phyloP scores from a whole-genome alignment of 2,329 filamentous ascomycete genomes.

The Alternaria arbusti region DNA sequence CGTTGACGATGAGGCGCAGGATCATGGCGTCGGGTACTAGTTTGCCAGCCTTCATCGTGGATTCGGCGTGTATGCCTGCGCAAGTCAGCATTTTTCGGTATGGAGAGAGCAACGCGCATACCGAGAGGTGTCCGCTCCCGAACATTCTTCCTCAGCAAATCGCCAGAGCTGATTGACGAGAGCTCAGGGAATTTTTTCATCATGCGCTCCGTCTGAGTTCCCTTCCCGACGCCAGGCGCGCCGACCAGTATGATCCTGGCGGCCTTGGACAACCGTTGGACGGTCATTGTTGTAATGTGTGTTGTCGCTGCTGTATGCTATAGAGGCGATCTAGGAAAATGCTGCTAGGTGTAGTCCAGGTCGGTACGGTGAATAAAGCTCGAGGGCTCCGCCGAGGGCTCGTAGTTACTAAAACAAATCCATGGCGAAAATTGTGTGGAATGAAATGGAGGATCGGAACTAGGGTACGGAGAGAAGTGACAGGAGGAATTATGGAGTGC shows the following conservation, averaged over 20 bases:
- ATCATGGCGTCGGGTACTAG: conserved; percentile 94
- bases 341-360: conserved; percentile 9
- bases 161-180: conserved; percentile 90
- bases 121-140: conserved; percentile 84
- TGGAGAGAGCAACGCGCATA: conserved; percentile 49
- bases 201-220: conserved; percentile 90
- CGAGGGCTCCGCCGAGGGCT: conserved; percentile 28
- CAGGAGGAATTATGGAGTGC: not conserved
- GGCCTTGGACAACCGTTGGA: conserved; percentile 60
- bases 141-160: conserved; percentile 91
- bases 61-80: conserved; percentile 86
- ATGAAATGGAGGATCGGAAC: not conserved
- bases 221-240: conserved; percentile 96
- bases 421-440: conserved; percentile 13
- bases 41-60: conserved; percentile 82
- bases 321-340: not conserved
- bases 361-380: conserved; percentile 29
- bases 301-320: not conserved
- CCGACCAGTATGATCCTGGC: conserved; percentile 94
- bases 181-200: conserved; percentile 87
- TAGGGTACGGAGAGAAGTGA: not conserved
- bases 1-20: conserved; percentile 87
- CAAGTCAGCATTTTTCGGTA: conserved; percentile 17
- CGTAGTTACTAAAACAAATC: conserved; percentile 27
- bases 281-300: conserved; percentile 26